Conservation (phyloP, 768 basidiomycete genomes). For the Galerina sulciceps region DNA sequence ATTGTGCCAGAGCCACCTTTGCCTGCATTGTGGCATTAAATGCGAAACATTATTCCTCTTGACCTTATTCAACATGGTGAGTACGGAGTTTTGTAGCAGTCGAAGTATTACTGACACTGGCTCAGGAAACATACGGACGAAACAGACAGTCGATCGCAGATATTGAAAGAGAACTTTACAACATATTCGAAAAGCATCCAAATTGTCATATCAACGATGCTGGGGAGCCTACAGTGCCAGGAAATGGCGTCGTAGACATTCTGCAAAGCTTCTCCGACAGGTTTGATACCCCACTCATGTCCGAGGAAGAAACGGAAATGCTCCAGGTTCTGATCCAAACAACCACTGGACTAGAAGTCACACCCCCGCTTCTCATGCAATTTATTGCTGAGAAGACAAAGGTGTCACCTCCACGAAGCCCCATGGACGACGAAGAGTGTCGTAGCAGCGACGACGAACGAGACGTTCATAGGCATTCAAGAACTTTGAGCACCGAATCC, state of each 20-base stretch:
- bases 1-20: constrained; percentile 7
- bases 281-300: constrained; percentile 68
- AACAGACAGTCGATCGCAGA: constrained; percentile 72
- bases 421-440: constrained; percentile 37
- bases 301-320: constrained; percentile 61
- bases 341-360: constrained; percentile 70
- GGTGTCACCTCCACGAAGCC: constrained; percentile 45
- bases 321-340: constrained; percentile 59
- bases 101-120: constrained; percentile 2
- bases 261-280: constrained; percentile 64
- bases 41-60: constrained; percentile 23
- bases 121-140: constrained; percentile 49
- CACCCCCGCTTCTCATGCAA: constrained; percentile 64
- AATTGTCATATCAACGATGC: constrained; percentile 59
- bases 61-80: constrained; percentile 25
- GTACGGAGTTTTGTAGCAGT: background rate
- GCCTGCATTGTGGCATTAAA: constrained; percentile 20
- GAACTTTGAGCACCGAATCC: constrained; percentile 66
- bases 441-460: constrained; percentile 41
- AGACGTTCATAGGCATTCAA: constrained; percentile 25
- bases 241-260: constrained; percentile 70
- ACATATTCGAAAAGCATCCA: constrained; percentile 71
- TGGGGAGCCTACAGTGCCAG: constrained; percentile 70
- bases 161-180: constrained; percentile 70
- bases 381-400: constrained; percentile 69